These are phyloP conservation scores for Abortiporus biennis DNA, from an alignment of 1,284 basidiomycete species.

Conservation along the genomic window DNA sequence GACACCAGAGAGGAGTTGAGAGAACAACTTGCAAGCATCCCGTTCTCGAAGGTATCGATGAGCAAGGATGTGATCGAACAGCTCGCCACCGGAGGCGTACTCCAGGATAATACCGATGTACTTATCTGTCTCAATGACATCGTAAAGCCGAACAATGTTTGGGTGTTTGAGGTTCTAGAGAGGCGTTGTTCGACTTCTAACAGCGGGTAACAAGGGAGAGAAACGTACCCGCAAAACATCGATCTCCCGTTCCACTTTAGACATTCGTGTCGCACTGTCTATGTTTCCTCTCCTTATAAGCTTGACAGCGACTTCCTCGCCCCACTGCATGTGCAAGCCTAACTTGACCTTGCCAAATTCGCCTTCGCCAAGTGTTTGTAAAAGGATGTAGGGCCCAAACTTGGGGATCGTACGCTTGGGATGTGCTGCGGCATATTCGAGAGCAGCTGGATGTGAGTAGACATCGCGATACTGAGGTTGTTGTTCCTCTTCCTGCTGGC, in stretches of 20 bases:
- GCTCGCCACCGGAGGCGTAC: constrained; percentile 96
- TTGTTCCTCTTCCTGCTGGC: constrained; percentile 36
- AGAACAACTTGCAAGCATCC: constrained; percentile 94
- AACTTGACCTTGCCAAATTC: constrained; percentile 99
- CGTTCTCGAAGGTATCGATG: constrained; percentile 95
- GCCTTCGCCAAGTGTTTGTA: constrained; percentile 95
- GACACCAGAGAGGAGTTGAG: constrained; percentile 97
- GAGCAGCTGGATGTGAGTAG: constrained; percentile 80
- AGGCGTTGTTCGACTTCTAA: constrained; percentile 9
- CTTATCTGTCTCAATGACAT: constrained; percentile 99
- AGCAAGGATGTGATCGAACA: constrained; percentile 98
- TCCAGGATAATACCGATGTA: constrained; percentile 99
- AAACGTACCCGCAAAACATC: constrained; percentile 84
- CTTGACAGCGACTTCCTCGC: constrained; percentile 99
- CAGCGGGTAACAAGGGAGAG: constrained; percentile 9
- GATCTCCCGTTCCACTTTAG: constrained; percentile 97
- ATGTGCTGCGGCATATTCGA: constrained; percentile 80
- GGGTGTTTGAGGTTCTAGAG: constrained; percentile 90
- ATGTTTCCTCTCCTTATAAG: constrained; percentile 93
- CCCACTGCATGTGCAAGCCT: constrained; percentile 90
- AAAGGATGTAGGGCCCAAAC: constrained; percentile 91
- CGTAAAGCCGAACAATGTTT: constrained; percentile 97
- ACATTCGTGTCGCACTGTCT: constrained; percentile 82
- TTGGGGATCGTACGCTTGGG: constrained; percentile 84
- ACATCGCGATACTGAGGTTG: constrained; percentile 60